Evolutionary conservation across 2,329 filamentous ascomycete genomes (phyloP).

Genomic region (Dactylellina leptospora): DNA sequence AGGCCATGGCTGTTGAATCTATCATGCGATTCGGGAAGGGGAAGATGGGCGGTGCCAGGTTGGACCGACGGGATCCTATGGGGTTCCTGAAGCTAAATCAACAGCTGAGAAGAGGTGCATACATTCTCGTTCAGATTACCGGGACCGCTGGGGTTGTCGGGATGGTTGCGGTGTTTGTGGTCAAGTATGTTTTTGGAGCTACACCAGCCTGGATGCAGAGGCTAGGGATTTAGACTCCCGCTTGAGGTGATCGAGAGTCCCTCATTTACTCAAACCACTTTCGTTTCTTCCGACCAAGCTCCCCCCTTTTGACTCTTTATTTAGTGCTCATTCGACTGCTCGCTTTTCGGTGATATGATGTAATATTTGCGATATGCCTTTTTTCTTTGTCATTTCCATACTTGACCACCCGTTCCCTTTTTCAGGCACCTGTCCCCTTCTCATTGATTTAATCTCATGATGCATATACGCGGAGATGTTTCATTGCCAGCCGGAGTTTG

Average conservation of each 20-base stretch:
- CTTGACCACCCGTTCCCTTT: not conserved
- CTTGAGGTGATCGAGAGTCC: not conserved
- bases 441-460: slow-evolving; percentile 11
- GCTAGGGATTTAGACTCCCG: slow-evolving; percentile 26
- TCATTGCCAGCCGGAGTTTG: slow-evolving; percentile 50
- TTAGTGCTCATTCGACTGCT: not conserved
- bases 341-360: slow-evolving; percentile 3
- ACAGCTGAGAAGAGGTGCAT: slow-evolving; percentile 31
- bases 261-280: not conserved
- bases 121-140: slow-evolving; percentile 40
- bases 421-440: slow-evolving; percentile 1
- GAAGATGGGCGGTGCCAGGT: slow-evolving; percentile 1
- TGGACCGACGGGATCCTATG: slow-evolving; percentile 49
- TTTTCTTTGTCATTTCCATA: slow-evolving; percentile 3
- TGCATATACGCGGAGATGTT: slow-evolving; percentile 32
- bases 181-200: slow-evolving; percentile 46
- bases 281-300: not conserved
- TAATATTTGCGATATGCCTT: slow-evolving; percentile 24
- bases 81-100: slow-evolving; percentile 36
- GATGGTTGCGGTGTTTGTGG: slow-evolving; percentile 37
- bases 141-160: slow-evolving; percentile 45
- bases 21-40: slow-evolving; percentile 44
- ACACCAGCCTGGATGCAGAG: slow-evolving; percentile 42
- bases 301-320: not conserved
- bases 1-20: slow-evolving; percentile 34